Evolutionary conservation across 2,329 filamentous ascomycete species (phyloP).

Genomic region (Fusarium transvaalense): DNA sequence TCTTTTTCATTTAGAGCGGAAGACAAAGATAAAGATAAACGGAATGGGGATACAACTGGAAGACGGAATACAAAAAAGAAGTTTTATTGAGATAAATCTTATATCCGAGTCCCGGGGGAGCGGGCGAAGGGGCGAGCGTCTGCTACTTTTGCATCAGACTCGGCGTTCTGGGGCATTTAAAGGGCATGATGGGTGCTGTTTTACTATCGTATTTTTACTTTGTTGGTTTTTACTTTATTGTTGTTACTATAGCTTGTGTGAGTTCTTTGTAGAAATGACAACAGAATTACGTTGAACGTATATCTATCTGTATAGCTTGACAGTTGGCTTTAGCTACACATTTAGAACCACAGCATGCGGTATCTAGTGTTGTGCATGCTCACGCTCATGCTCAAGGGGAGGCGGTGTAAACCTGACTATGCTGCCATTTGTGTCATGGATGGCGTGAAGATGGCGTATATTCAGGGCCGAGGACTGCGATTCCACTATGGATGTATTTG

Average conservation of each 20-base stretch:
- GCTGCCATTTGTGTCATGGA: background rate
- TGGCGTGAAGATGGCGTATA: background rate
- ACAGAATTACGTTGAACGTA: constrained; percentile 13
- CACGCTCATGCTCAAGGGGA: too few species aligned
- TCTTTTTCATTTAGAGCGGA: constrained; percentile 27
- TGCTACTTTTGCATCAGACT: constrained; percentile 50
- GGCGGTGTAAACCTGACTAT: background rate
- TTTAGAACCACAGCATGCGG: background rate
- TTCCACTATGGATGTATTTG: background rate
- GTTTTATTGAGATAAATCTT: constrained; percentile 21
- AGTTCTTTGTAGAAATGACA: constrained; percentile 23
- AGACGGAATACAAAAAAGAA: constrained; percentile 28
- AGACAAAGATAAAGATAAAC: constrained; percentile 24
- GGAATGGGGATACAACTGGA: constrained; percentile 18
- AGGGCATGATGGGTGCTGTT: constrained; percentile 48
- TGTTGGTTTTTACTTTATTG: constrained; percentile 22
- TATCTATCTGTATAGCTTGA: background rate
- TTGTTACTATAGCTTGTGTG: constrained; percentile 31
- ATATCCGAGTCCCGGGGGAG: constrained; percentile 37
- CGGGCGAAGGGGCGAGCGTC: constrained; percentile 38
- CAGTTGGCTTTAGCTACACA: background rate
- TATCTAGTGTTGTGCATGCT: background rate
- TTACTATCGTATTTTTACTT: constrained; percentile 5
- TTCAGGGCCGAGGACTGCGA: background rate
- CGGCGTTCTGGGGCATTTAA: constrained; percentile 49